Evolutionary conservation across 164 flowering plant species (phyloP).

Genomic region (Umbellularia californica): DNA sequence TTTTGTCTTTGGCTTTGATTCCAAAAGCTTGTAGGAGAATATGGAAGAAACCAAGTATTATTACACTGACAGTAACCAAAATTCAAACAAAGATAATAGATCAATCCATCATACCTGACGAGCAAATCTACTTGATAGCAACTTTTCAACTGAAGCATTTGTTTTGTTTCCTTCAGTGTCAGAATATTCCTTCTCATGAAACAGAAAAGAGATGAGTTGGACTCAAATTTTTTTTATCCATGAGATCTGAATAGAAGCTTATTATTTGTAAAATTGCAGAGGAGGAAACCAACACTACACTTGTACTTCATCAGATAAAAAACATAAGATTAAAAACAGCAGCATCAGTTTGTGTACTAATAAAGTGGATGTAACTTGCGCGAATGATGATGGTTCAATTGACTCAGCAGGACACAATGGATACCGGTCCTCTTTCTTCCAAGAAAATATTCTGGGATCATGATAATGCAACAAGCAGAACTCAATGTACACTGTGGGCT

Average conservation of each 20-base stretch:
- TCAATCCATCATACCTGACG: slow-evolving; percentile 53
- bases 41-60: background rate
- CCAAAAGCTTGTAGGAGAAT: slow-evolving; percentile 53
- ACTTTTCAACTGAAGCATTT: slow-evolving; percentile 46
- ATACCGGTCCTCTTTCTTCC: background rate
- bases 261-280: background rate
- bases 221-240: no score
- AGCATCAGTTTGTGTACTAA: no score
- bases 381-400: no score
- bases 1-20: slow-evolving; percentile 54
- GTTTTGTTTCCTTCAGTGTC: slow-evolving; percentile 25
- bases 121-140: slow-evolving; percentile 67
- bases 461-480: background rate
- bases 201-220: background rate
- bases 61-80: background rate
- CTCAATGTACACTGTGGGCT: background rate
- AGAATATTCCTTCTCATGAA: slow-evolving; percentile 37
- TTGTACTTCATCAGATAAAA: background rate
- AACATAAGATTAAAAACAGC: no score
- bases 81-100: slow-evolving; percentile 1
- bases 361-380: no score
- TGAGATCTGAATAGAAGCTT: no score
- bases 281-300: background rate
- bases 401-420: no score
- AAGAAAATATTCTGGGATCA: background rate